Percentiles rank a stretch among this genome's conserved stretches.
phyloP scores from a whole-genome alignment of 1,284 basidiomycete species.

The Marasmius oreades region DNA sequence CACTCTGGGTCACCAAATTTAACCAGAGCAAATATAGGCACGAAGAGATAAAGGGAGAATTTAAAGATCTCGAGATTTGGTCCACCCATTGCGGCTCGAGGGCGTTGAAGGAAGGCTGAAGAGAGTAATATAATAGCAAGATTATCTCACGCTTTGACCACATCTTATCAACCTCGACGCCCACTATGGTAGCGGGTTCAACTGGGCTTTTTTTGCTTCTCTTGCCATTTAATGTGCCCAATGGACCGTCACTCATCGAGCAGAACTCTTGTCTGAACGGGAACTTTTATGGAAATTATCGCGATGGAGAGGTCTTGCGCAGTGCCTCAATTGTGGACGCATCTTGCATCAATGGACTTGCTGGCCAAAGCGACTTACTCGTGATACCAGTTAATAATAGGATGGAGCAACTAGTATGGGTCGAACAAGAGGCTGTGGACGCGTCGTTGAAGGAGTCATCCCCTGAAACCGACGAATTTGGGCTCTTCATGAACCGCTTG shows the following conservation, averaged over 20 bases:
- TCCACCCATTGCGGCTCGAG: constrained; percentile 54
- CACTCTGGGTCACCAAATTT: constrained; percentile 90
- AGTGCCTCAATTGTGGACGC: constrained; percentile 45
- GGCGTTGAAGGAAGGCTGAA: neutral
- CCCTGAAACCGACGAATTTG: constrained; percentile 27
- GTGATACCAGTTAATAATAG: constrained; percentile 24
- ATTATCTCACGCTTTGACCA: neutral
- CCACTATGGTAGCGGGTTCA: neutral
- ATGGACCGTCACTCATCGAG: constrained; percentile 24
- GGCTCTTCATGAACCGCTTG: constrained; percentile 28
- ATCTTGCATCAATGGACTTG: constrained; percentile 30
- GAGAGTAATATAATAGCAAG: too few relatives aligned
- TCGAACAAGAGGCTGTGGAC: constrained; percentile 54
- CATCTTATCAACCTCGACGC: neutral
- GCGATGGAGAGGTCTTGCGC: constrained; percentile 33
- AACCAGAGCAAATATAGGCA: constrained; percentile 80
- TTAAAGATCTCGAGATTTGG: constrained; percentile 88
- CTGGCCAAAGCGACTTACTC: constrained; percentile 19
- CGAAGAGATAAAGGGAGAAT: constrained; percentile 85
- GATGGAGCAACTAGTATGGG: constrained; percentile 52
- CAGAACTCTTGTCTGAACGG: constrained; percentile 42
- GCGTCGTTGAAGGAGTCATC: constrained; percentile 29
- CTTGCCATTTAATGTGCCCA: constrained; percentile 30
- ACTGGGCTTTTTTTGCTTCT: constrained; percentile 31
- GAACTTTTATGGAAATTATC: constrained; percentile 53